These are phyloP conservation scores for Favolaschia claudopus DNA, from an alignment of 768 basidiomycete species.

Conservation along the genomic window DNA sequence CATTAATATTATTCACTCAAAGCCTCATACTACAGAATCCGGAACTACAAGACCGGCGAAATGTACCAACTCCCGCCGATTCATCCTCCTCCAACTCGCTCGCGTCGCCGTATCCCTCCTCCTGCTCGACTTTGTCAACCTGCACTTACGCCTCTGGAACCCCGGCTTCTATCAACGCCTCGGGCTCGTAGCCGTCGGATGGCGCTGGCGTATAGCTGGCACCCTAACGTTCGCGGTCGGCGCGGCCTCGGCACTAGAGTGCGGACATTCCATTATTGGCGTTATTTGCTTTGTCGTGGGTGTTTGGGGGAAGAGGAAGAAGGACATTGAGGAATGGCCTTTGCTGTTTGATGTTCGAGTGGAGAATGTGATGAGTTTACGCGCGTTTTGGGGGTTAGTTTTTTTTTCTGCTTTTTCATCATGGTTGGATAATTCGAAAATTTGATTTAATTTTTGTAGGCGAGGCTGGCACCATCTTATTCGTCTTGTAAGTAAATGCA, in stretches of 20 bases:
- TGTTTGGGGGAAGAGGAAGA: not conserved
- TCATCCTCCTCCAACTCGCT: not conserved
- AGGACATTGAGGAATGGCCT: constrained; percentile 24
- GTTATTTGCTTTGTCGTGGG: constrained; percentile 8
- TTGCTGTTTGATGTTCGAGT: constrained; percentile 16
- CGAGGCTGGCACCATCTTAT: constrained; percentile 24
- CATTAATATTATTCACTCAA: no score
- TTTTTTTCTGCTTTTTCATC: not conserved
- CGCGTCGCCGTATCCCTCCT: not conserved
- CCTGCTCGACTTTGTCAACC: constrained; percentile 14
- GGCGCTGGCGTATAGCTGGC: constrained; percentile 7
- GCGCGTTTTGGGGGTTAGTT: constrained; percentile 24
- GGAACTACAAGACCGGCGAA: not conserved
- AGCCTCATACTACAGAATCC: not conserved
- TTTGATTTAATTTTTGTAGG: not conserved
- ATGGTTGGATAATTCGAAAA: no score
- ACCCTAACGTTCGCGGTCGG: not conserved
- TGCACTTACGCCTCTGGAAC: constrained; percentile 20
- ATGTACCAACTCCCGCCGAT: not conserved
- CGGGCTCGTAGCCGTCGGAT: constrained; percentile 11
- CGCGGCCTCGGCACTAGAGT: not conserved
- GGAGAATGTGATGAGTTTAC: constrained; percentile 9
- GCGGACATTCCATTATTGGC: not conserved
- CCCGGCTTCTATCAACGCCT: constrained; percentile 2
- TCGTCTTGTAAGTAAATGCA: constrained; percentile 6